phyloP scores from a whole-genome alignment of 1,139 yeast species.

The Taphrina wiesneri region DNA sequence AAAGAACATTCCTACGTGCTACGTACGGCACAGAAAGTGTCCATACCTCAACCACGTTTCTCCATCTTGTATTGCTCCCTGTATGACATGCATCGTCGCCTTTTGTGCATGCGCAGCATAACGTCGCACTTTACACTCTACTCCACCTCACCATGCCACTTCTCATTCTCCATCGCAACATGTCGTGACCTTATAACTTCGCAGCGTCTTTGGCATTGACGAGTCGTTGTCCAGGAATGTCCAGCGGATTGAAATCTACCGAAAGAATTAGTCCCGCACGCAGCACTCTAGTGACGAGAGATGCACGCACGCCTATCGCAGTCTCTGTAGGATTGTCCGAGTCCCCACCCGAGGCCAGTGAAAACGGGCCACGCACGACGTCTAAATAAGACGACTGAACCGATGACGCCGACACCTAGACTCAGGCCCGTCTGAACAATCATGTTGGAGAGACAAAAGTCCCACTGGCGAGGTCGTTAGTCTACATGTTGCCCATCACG shows the following conservation, averaged over 20 bases:
- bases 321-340: constrained; percentile 37
- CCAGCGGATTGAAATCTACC: constrained; percentile 35
- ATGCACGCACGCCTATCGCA: constrained; percentile 29
- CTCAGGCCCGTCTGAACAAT: constrained; percentile 97
- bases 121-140: neutral
- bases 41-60: neutral
- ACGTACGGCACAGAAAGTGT: neutral
- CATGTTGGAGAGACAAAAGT: constrained; percentile 89
- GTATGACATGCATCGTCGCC: neutral
- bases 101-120: neutral
- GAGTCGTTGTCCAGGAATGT: constrained; percentile 32
- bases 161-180: neutral
- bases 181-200: neutral
- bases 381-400: constrained; percentile 85
- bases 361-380: constrained; percentile 44
- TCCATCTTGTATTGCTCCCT: neutral
- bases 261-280: neutral
- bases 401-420: constrained; percentile 92
- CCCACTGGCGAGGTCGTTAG: constrained; percentile 61
- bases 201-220: constrained; percentile 25
- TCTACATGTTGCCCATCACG: neutral
- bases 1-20: neutral
- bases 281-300: neutral
- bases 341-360: constrained; percentile 38
- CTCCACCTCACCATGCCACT: neutral